phyloP scores from a whole-genome alignment of 1,284 basidiomycete genomes.

The Rugosomyces carneus region DNA sequence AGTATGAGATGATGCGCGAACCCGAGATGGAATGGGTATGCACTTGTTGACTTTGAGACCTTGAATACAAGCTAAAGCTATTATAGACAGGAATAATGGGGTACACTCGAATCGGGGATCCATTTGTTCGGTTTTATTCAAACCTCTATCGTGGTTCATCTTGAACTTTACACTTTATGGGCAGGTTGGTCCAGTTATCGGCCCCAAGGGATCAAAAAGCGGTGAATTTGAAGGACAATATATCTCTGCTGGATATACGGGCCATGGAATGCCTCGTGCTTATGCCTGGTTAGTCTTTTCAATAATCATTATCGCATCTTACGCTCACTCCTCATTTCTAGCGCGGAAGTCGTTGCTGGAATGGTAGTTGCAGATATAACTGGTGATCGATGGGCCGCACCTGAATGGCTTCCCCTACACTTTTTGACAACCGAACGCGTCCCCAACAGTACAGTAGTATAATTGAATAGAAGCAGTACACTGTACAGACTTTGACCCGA shows the following conservation, averaged over 20 bases:
- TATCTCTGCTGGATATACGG: slow-evolving; percentile 69
- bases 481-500: too few relatives aligned
- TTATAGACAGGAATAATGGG: slow-evolving; percentile 77
- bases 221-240: slow-evolving; percentile 51
- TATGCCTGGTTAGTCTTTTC: slow-evolving; percentile 55
- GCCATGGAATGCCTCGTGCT: slow-evolving; percentile 79
- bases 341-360: slow-evolving; percentile 59
- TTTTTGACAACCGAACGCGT: slow-evolving; percentile 41
- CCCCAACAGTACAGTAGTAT: too few relatives aligned
- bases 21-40: slow-evolving; percentile 74
- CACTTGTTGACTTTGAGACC: slow-evolving; percentile 3
- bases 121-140: slow-evolving; percentile 45
- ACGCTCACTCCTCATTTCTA: too few relatives aligned
- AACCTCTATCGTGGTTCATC: background rate
- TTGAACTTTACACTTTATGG: too few relatives aligned
- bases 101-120: slow-evolving; percentile 57
- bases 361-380: slow-evolving; percentile 56
- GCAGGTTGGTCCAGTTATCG: slow-evolving; percentile 62
- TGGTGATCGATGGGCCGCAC: slow-evolving; percentile 42
- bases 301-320: background rate
- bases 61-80: slow-evolving; percentile 1
- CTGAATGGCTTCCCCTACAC: slow-evolving; percentile 59
- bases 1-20: slow-evolving; percentile 38
- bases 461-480: too few relatives aligned
- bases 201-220: slow-evolving; percentile 16